phyloP scores from a whole-genome alignment of 148 eudicot genomes.

The Rhododendron ovatum region DNA sequence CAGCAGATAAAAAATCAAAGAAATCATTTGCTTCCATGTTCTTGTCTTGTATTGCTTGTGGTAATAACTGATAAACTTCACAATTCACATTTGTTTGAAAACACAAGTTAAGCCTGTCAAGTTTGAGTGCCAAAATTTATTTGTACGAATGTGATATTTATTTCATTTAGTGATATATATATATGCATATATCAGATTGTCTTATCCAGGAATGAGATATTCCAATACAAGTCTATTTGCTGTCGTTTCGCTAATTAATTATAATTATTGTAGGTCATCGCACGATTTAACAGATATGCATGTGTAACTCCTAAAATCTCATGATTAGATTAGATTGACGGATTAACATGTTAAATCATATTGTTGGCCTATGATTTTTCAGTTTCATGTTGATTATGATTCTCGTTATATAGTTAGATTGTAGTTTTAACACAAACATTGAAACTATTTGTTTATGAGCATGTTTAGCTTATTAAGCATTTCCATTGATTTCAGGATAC shows the following conservation, averaged over 20 bases:
- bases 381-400: too few species aligned
- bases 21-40: conserved; percentile 40
- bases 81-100: not conserved
- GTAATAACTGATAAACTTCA: not conserved
- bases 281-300: too few species aligned
- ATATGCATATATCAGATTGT: not conserved
- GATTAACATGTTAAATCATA: too few species aligned
- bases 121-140: not conserved
- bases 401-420: too few species aligned
- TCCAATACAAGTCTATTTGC: not conserved
- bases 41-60: conserved; percentile 46
- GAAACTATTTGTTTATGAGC: too few species aligned
- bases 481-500: too few species aligned
- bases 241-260: not conserved
- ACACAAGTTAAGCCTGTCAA: not conserved
- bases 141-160: not conserved
- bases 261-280: too few species aligned
- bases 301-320: too few species aligned
- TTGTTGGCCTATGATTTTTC: too few species aligned
- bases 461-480: too few species aligned
- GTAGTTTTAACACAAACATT: too few species aligned
- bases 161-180: not conserved
- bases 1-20: not conserved
- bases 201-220: not conserved
- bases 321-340: too few species aligned